Evolutionary conservation across 2,329 filamentous ascomycete species (phyloP), one percentile per base, ranked within the genome.

Genomic region (Geoglossum cookeanum): DNA sequence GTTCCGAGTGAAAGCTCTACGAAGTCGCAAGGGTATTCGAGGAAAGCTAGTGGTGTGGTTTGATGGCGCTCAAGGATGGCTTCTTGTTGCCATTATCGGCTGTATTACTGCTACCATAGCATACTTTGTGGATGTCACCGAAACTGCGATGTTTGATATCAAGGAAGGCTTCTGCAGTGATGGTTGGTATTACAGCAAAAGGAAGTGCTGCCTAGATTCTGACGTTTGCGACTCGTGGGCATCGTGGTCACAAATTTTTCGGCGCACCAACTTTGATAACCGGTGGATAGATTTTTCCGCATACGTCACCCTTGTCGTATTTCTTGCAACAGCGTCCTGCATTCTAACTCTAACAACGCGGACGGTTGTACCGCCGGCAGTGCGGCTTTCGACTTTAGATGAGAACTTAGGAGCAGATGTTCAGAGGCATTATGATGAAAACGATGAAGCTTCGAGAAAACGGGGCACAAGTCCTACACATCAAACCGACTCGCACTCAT

Each of bases 51-150:
- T 80, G 51, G 78, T 87, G 1, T 77, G 85, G 65, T 86, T 92
- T 59, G 92, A 98, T 66, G 85, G 87, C 55, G 83, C 85, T 3
- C 90, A 97, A 70, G 92, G 91, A 51, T 98, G 92, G 92, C 81
- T 97, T 58, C 74, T 97, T 51, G 92, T 92, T 56, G 91, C 89
- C 5, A 72, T 97, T 27, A 92, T 94, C 58, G 92, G 92, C 33
- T 82, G 88, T 62, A 71, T 94, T 35, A 88, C 92, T 0, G 92
- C 92, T 8, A 74, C 84, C 7, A 75, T 95, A 58, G 92, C 92
- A 17, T 98, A 96, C 68, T 78, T 84, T 49, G 87, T 97, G 61
- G 87, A 96, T 68, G 79, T 96, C 32, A 84, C 86, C 2, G 92
- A 98, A 70, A 80, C 82, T 1, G 80, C 83, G 1, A 76, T 94